Percentiles rank a stretch among this genome's conserved stretches.
phyloP scores from a whole-genome alignment of 352 stramenopile species.

The Globisporangium polare region DNA sequence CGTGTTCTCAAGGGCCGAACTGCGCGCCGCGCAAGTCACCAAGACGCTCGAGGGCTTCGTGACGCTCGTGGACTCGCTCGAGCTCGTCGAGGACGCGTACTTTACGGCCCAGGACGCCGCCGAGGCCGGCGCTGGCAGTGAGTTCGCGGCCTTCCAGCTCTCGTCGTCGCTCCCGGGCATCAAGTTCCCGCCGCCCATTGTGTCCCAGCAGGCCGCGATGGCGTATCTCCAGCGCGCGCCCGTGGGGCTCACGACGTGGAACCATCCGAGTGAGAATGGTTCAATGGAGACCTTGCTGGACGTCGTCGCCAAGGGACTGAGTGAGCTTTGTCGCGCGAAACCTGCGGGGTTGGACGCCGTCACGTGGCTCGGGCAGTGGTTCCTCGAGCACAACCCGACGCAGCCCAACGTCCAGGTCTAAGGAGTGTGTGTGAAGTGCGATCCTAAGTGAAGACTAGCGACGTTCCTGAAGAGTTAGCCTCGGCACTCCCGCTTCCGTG shows the following conservation, averaged over 20 bases:
- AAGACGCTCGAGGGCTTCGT: slow-evolving; percentile 66
- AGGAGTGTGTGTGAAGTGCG: neutral
- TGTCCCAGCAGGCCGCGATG: slow-evolving; percentile 50
- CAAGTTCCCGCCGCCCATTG: slow-evolving; percentile 46
- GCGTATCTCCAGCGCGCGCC: slow-evolving; percentile 56
- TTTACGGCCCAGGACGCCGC: slow-evolving; percentile 48
- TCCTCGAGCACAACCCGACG: slow-evolving; percentile 84
- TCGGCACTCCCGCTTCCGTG: too few species aligned
- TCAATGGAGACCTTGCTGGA: slow-evolving; percentile 39
- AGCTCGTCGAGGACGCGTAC: slow-evolving; percentile 63
- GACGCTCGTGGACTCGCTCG: slow-evolving; percentile 54
- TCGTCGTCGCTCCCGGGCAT: slow-evolving; percentile 60
- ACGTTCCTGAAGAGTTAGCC: too few species aligned
- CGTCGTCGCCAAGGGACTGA: slow-evolving; percentile 68
- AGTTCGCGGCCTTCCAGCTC: slow-evolving; percentile 54
- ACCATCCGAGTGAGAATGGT: slow-evolving; percentile 8
- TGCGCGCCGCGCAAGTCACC: slow-evolving; percentile 38
- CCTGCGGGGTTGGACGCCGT: slow-evolving; percentile 70
- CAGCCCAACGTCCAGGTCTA: slow-evolving; percentile 67
- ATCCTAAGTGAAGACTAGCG: too few species aligned
- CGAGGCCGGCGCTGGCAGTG: slow-evolving; percentile 16
- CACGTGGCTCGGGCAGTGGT: slow-evolving; percentile 78
- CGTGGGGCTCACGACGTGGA: slow-evolving; percentile 50
- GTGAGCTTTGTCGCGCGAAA: slow-evolving; percentile 81
- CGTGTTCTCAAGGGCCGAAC: slow-evolving; percentile 50